Percentiles rank a stretch among this genome's conserved stretches.
Evolutionary conservation across 352 stramenopile genomes (phyloP).

Genomic region (Globisporangium solare): DNA sequence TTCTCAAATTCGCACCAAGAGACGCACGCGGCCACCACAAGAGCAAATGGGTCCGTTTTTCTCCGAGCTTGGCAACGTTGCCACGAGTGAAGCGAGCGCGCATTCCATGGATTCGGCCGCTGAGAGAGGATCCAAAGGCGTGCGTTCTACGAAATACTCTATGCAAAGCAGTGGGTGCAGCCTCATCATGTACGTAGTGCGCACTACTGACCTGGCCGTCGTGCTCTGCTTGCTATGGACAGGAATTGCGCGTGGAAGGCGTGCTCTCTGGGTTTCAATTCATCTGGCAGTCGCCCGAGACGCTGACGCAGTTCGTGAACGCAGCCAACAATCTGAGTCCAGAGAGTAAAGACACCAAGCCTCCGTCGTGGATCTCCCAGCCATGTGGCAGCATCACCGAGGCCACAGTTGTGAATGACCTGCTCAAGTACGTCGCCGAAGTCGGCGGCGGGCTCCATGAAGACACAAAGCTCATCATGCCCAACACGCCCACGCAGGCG

Average conservation of each 20-base stretch:
- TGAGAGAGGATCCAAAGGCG: background rate
- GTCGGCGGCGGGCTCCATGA: slow-evolving; percentile 18
- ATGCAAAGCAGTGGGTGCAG: background rate
- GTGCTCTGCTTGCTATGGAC: background rate
- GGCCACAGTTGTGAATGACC: slow-evolving; percentile 11
- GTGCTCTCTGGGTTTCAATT: slow-evolving; percentile 8
- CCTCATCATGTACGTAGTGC: background rate
- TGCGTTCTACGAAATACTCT: too few relatives aligned
- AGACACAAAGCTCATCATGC: slow-evolving; percentile 18
- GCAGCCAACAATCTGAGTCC: slow-evolving; percentile 19
- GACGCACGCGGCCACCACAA: background rate
- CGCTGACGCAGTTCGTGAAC: slow-evolving; percentile 17
- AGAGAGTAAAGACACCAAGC: slow-evolving; percentile 18
- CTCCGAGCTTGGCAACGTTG: background rate
- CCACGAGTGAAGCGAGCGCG: background rate
- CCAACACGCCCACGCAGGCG: slow-evolving; percentile 22
- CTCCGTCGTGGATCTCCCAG: slow-evolving; percentile 23
- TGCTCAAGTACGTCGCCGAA: slow-evolving; percentile 14
- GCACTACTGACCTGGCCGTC: too few relatives aligned
- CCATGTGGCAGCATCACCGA: slow-evolving; percentile 24
- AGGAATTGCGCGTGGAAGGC: background rate
- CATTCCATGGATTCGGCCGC: background rate
- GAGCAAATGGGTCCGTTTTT: background rate
- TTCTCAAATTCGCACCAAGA: too few relatives aligned
- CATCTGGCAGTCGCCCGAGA: slow-evolving; percentile 5